Conservation (phyloP, 1,284 basidiomycete genomes). For the Tranzscheliella williamsii region DNA sequence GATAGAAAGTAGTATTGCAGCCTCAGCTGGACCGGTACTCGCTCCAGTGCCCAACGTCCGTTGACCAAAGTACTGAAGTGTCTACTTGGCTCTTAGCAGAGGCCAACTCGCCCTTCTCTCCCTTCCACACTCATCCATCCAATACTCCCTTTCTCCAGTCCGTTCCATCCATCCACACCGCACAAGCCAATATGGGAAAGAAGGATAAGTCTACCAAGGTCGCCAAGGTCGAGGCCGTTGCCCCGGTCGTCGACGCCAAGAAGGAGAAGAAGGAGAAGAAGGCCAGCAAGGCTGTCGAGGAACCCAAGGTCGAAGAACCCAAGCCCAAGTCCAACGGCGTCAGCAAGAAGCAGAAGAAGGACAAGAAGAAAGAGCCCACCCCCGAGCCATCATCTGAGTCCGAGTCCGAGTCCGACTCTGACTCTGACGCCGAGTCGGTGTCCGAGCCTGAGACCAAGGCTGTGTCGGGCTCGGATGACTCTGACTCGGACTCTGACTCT, state of each 20-base stretch:
- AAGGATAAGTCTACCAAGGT: conserved; percentile 28
- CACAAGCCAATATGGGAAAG: conserved; percentile 16
- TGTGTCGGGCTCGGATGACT: conserved; percentile 9
- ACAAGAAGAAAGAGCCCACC: conserved; percentile 40
- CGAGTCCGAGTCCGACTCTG: neutral
- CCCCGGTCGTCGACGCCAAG: conserved; percentile 23
- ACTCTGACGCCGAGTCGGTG: conserved; percentile 1
- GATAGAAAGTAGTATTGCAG: no score
- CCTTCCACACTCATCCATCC: neutral
- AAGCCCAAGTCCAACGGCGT: conserved; percentile 33
- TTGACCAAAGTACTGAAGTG: no score
- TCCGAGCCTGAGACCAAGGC: conserved; percentile 5
- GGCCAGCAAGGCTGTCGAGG: conserved; percentile 15
- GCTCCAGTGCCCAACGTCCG: no score
- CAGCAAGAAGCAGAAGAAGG: conserved; percentile 48
- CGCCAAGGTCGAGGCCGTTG: conserved; percentile 8
- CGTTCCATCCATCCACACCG: conserved; percentile 1
- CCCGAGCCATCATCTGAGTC: conserved; percentile 11
- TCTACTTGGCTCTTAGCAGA: no score
- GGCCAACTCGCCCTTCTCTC: no score
- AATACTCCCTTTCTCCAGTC: neutral
- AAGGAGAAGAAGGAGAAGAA: conserved; percentile 39
- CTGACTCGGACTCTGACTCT: conserved; percentile 16
- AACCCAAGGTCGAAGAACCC: conserved; percentile 30
- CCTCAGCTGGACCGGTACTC: no score